phyloP scores from a whole-genome alignment of 306 rosid species.

The Malus sieversii region DNA sequence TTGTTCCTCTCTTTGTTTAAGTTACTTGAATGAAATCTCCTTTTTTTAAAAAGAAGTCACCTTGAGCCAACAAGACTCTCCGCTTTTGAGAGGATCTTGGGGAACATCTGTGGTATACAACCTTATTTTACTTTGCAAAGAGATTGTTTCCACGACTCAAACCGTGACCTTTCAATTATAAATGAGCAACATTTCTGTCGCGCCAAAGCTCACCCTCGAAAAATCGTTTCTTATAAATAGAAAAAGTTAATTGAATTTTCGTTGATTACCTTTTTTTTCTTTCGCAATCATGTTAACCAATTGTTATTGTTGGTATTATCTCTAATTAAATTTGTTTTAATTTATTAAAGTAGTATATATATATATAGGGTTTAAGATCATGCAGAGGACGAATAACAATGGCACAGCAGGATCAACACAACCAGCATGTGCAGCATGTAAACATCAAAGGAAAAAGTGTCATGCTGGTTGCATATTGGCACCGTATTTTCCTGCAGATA shows the following conservation, averaged over 20 bases:
- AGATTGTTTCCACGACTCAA: too few species aligned
- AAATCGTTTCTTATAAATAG: too few species aligned
- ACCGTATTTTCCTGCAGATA: slow-evolving; percentile 58
- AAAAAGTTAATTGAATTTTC: not conserved
- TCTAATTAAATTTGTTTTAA: not conserved
- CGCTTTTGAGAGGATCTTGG: too few species aligned
- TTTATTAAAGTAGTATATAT: not conserved
- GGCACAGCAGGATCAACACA: slow-evolving; percentile 17
- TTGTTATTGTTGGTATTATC: not conserved
- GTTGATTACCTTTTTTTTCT: not conserved
- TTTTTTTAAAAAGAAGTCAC: too few species aligned
- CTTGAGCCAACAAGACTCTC: too few species aligned
- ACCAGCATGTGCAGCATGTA: slow-evolving; percentile 81
- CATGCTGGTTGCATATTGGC: slow-evolving; percentile 47
- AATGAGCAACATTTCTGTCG: too few species aligned
- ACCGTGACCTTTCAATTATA: too few species aligned
- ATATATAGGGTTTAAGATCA: slow-evolving; percentile 7
- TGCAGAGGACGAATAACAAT: slow-evolving; percentile 40
- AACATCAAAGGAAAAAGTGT: slow-evolving; percentile 82
- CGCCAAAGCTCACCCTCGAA: too few species aligned
- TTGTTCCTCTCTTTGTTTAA: slow-evolving; percentile 8
- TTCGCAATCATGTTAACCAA: not conserved
- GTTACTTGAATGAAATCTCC: not conserved
- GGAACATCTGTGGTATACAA: too few species aligned
- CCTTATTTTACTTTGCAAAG: too few species aligned